Evolutionary conservation across 2,329 filamentous ascomycete species (phyloP), one percentile per base, ranked within the genome.

Genomic region (Chalaropsis thielavioides): DNA sequence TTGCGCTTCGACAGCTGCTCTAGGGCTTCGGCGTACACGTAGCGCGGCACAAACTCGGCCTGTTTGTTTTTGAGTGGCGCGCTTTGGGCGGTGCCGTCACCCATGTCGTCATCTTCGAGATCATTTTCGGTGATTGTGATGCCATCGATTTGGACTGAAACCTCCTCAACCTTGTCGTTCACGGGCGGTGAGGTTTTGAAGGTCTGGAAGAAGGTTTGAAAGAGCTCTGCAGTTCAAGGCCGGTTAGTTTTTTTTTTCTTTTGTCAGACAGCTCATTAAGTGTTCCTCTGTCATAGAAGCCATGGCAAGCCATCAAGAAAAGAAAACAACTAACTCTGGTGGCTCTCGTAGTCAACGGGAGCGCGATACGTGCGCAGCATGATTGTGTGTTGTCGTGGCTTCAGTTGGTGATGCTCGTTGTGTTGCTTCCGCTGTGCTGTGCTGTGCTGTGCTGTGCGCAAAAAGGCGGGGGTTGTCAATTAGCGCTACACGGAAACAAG

Each of bases 41-140:
- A 79, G 73, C 87, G 90, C 46, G 85, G 86, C 70, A 79, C 74
- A 70, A 75, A 76, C 70, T 76, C 76, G 69, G 73, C 77, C 69
- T 77, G 78, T 72, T 76, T 79, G 60, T 81, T 76, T 69, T 77
- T 76, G 63, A 76, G 79, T 24, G 78, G 80, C 24, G 54, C 68
- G n/a, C 63, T 62, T 68, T 74, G 77, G 67, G 79, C 77, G 46
- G 89, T 86, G 68, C 85, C 83, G 70, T 92, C 88, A 73, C 95
- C 90, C 85, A 95, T 89, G 72, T 96, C 91, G 72, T 96, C 91
- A 72, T 96, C 92, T 75, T 87, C 91, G 51, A 89, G 81, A 70
- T 88, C 88, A 76, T 95, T 88, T 72, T 90, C 92, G 74, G 91
- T 88, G 69, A 99, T 88, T 72, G 88, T 88, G 71, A 99, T 84